These are phyloP conservation scores for Salix viminalis DNA, from an alignment of 345 rosid species.

Conservation along the genomic window DNA sequence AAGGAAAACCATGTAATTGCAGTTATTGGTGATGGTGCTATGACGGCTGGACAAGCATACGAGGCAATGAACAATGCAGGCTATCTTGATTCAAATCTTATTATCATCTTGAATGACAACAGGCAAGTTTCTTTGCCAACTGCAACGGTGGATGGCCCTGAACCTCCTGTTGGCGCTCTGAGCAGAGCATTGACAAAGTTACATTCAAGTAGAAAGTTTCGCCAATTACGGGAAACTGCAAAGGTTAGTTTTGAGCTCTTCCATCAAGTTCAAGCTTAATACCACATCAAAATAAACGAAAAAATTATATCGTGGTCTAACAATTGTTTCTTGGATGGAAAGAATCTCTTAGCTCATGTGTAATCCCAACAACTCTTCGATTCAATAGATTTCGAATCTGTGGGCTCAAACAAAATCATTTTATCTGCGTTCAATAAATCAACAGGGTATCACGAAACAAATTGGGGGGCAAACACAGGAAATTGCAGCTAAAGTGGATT, in stretches of 20 bases:
- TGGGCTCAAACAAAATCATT: too few relatives aligned
- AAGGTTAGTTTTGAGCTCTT: slow-evolving; percentile 22
- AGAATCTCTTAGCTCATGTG: too few relatives aligned
- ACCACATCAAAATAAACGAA: too few relatives aligned
- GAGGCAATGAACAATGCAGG: slow-evolving; percentile 59
- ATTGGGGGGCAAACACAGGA: slow-evolving; percentile 34
- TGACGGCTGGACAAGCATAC: slow-evolving; percentile 54
- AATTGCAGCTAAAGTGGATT: slow-evolving; percentile 31
- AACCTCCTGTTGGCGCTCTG: slow-evolving; percentile 49
- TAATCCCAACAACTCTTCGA: too few relatives aligned
- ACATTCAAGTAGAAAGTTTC: slow-evolving; percentile 27
- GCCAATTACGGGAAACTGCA: slow-evolving; percentile 34
- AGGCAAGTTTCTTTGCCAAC: slow-evolving; percentile 51
- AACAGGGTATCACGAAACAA: slow-evolving; percentile 34
- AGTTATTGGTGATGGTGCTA: slow-evolving; percentile 51
- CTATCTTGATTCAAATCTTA: slow-evolving; percentile 40
- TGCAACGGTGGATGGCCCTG: slow-evolving; percentile 48
- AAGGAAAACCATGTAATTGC: slow-evolving; percentile 43
- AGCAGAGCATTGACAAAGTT: slow-evolving; percentile 32
- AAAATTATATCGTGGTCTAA: too few relatives aligned
- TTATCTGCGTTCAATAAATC: too few relatives aligned
- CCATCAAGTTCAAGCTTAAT: too few relatives aligned
- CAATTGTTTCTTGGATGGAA: too few relatives aligned
- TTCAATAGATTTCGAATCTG: too few relatives aligned
- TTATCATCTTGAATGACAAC: slow-evolving; percentile 46